phyloP scores from a whole-genome alignment of 78 protist genomes.

The Isochrysis galbana region DNA sequence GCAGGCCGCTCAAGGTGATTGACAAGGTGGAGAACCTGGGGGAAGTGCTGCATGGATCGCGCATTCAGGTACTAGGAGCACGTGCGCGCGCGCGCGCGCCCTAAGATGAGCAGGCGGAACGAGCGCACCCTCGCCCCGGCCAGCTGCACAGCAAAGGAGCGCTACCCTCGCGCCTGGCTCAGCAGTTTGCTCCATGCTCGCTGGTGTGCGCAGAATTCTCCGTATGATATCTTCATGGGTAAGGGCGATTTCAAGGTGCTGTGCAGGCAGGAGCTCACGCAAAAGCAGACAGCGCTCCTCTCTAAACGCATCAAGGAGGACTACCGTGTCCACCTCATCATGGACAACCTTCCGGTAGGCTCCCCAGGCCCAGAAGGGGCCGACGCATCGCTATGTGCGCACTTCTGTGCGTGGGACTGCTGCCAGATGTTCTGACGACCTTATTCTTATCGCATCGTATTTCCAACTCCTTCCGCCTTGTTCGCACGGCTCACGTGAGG shows the following conservation, averaged over 20 bases:
- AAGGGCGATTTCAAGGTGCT: slow-evolving; percentile 12
- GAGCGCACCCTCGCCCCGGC: no score
- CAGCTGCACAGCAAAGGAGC: no score
- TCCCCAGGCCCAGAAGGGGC: neutral
- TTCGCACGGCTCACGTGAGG: no score
- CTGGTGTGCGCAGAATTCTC: slow-evolving; percentile 47
- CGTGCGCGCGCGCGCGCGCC: no score
- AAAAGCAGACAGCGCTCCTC: neutral
- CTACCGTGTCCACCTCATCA: slow-evolving; percentile 42
- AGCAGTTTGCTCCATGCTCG: no score
- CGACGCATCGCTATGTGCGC: no score
- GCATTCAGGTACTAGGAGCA: no score
- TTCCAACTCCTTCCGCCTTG: no score
- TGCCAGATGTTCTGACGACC: neutral
- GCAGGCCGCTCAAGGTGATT: neutral
- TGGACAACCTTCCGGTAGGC: slow-evolving; percentile 56
- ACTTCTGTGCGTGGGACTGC: no score
- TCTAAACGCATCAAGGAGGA: neutral
- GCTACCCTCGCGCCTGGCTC: no score
- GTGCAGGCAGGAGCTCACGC: neutral
- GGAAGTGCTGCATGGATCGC: slow-evolving; percentile 42
- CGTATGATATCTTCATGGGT: neutral
- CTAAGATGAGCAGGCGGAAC: no score
- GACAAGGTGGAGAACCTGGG: slow-evolving; percentile 50
- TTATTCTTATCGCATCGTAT: neutral